These are phyloP conservation scores for Syzygium grande DNA, from an alignment of 345 rosid species.

Conservation along the genomic window DNA sequence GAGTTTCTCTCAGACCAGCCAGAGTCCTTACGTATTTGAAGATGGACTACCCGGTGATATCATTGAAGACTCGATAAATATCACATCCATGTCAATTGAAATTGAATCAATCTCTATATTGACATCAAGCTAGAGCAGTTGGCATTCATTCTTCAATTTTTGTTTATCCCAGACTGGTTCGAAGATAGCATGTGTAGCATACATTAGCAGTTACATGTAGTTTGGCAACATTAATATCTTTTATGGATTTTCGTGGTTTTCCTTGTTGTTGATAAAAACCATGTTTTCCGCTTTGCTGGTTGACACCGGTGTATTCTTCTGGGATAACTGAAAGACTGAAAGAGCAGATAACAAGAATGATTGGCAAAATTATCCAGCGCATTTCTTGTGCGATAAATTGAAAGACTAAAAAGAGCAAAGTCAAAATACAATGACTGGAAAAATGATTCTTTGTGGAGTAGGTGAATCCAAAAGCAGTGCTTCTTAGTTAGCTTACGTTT, in stretches of 20 bases:
- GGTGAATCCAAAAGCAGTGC: neutral
- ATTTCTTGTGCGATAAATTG: neutral
- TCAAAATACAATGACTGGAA: neutral
- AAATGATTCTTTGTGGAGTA: neutral
- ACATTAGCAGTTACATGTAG: neutral
- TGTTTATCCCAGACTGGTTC: neutral
- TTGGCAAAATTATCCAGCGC: neutral
- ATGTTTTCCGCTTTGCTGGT: neutral
- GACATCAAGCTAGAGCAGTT: neutral
- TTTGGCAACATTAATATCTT: neutral
- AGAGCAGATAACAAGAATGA: neutral
- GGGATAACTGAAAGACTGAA: neutral
- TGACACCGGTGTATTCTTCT: neutral
- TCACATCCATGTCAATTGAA: neutral
- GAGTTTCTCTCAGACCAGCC: constrained; percentile 5
- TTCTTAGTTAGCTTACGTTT: neutral
- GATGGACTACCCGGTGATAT: neutral
- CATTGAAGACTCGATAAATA: neutral
- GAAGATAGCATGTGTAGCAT: neutral
- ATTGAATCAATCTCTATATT: neutral
- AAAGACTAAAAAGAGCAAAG: neutral
- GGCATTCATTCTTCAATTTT: neutral
- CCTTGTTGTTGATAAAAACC: neutral
- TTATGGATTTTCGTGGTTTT: neutral
- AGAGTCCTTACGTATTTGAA: neutral